Base-by-base conservation (phyloP, 495 filamentous ascomycete genomes). In the Xylaria sp. region DNA sequence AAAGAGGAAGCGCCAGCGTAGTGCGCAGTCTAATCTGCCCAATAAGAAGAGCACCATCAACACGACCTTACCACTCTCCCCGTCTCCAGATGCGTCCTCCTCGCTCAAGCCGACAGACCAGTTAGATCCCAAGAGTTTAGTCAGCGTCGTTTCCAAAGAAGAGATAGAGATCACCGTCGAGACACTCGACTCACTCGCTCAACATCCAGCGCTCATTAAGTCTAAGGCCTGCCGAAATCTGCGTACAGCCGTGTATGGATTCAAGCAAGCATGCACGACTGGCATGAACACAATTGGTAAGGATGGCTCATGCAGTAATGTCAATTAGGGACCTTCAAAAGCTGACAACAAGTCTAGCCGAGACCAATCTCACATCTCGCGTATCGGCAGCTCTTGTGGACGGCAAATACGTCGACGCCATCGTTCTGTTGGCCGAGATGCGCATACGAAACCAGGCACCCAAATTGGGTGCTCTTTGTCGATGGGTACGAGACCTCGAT, bases 401-500 rank as follows among this genome's bases (percentile, higher is more conserved):
- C 73, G 83, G 75, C 24, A 79, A 80, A 65, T 81, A 78, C 63
- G 78, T 72, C 15, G 82, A 85, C 21, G 82, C 83, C 2, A 73
- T 76, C 31, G 79, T 86, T 17, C 67, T 83, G 35, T 76, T 85
- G n/a, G 77, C 82, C 44, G 84, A 85, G 79, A 86, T 85, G 83
- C 73, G 75, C 21, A 82, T 85, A 7, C 73, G 82, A 35, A 72
- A 75, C 14, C 74, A 85, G 48, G 75, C 74, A 26, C 83, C 82
- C 14, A 84, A 84, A 58, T 75, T 85, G 9, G 84, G 84, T 5
- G 81, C 84, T 1, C 75, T 86, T 12, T 84, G 82, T 67, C 77
- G 84, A 48, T 86, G 84, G 84, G 84, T 86, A 41, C 74, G 84
- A 58, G 84, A 85, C 63, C 75, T 85, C 31, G 84, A 86, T 70